Evolutionary conservation across 768 basidiomycete species (phyloP).

Genomic region (Strobilomyces dryophilus): DNA sequence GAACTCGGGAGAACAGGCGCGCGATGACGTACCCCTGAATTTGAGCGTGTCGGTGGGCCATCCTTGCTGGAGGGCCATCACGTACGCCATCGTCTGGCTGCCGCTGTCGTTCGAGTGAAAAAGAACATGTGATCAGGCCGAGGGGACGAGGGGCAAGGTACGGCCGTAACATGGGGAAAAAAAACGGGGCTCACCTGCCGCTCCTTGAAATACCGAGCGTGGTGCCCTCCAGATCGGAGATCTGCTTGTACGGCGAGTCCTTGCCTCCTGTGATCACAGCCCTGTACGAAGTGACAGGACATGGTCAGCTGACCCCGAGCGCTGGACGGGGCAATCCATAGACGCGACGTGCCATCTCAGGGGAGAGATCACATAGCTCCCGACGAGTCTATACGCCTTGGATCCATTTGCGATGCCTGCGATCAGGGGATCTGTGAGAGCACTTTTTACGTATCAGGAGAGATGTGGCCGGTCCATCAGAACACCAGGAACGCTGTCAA

Average conservation of each 20-base stretch:
- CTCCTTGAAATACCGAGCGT: constrained; percentile 85
- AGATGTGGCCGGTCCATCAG: constrained; percentile 1
- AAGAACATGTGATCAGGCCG: neutral
- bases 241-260: constrained; percentile 61
- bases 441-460: constrained; percentile 40
- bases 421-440: constrained; percentile 86
- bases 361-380: constrained; percentile 87
- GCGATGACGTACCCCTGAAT: constrained; percentile 57
- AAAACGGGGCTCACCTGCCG: constrained; percentile 56
- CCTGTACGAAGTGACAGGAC: constrained; percentile 42
- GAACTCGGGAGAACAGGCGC: neutral
- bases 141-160: neutral
- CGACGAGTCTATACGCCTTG: constrained; percentile 83
- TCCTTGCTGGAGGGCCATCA: constrained; percentile 85
- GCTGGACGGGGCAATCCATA: neutral
- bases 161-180: neutral
- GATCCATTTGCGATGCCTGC: constrained; percentile 92
- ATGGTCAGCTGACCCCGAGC: neutral
- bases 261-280: constrained; percentile 83
- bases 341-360: constrained; percentile 78
- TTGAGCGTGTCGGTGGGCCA: constrained; percentile 65
- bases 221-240: constrained; percentile 74
- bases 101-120: constrained; percentile 47
- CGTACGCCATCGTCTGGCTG: constrained; percentile 92
- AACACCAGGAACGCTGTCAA: neutral